These are phyloP conservation scores for Corynascus novoguineensis DNA, from an alignment of 495 filamentous ascomycete species.

Conservation along the genomic window DNA sequence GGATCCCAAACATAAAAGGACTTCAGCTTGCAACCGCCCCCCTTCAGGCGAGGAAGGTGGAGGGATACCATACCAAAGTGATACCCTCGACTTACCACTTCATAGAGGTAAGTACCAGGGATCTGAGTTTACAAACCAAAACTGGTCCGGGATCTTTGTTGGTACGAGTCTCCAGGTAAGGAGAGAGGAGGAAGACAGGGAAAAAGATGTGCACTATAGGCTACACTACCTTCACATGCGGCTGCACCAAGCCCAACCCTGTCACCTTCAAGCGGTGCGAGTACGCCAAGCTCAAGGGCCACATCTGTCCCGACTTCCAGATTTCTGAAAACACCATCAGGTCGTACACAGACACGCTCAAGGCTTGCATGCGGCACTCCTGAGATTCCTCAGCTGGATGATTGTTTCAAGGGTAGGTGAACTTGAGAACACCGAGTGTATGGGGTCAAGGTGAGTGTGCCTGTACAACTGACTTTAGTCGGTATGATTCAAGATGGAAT, in stretches of 20 bases:
- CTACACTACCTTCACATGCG: constrained; percentile 11
- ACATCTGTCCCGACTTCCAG: constrained; percentile 4
- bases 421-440: no score
- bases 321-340: background rate
- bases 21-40: background rate
- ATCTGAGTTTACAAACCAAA: background rate
- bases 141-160: background rate
- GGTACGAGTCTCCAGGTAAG: background rate
- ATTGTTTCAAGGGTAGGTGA: no score
- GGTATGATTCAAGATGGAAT: no score
- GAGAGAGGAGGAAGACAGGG: background rate
- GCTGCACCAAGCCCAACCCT: constrained; percentile 3
- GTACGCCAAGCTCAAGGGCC: constrained; percentile 12
- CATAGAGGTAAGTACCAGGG: no score
- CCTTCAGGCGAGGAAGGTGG: background rate
- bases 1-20: background rate
- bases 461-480: no score
- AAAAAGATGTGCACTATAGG: constrained; percentile 11
- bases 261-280: background rate
- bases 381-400: no score
- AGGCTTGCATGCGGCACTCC: background rate
- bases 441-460: no score
- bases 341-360: background rate
- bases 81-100: no score
- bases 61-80: background rate